phyloP scores from a whole-genome alignment of 495 filamentous ascomycete species.

The Penicillium angulare region DNA sequence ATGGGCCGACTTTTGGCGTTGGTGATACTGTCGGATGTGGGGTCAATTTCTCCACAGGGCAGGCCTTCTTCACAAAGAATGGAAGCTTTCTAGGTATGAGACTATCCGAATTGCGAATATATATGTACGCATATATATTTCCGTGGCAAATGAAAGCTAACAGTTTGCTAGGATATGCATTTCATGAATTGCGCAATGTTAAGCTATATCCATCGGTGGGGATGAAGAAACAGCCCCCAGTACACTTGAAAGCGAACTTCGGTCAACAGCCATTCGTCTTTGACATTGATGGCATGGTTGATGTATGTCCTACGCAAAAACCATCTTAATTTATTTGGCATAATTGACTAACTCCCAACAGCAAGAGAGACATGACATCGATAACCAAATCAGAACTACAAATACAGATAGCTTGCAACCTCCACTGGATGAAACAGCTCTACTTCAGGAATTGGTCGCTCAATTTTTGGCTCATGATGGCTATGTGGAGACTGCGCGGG shows the following conservation, averaged over 20 bases:
- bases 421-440: constrained; percentile 65
- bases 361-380: constrained; percentile 61
- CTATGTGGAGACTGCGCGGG: constrained; percentile 90
- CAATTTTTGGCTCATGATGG: constrained; percentile 95
- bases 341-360: constrained; percentile 32
- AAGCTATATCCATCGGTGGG: constrained; percentile 83
- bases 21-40: constrained; percentile 91
- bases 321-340: background rate
- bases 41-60: constrained; percentile 85
- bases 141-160: background rate
- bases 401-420: constrained; percentile 59
- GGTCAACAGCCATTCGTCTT: constrained; percentile 86
- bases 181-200: constrained; percentile 69
- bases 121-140: background rate
- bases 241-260: constrained; percentile 87
- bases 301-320: constrained; percentile 44
- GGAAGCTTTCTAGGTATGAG: constrained; percentile 70
- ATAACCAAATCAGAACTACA: constrained; percentile 52
- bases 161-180: constrained; percentile 63
- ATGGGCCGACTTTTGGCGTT: constrained; percentile 68
- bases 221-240: constrained; percentile 80
- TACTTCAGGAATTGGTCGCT: constrained; percentile 80
- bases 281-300: constrained; percentile 87
- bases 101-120: background rate
- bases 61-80: constrained; percentile 94